These are phyloP conservation scores for Neurospora sp. DNA, from an alignment of 495 filamentous ascomycete genomes.

Conservation along the genomic window DNA sequence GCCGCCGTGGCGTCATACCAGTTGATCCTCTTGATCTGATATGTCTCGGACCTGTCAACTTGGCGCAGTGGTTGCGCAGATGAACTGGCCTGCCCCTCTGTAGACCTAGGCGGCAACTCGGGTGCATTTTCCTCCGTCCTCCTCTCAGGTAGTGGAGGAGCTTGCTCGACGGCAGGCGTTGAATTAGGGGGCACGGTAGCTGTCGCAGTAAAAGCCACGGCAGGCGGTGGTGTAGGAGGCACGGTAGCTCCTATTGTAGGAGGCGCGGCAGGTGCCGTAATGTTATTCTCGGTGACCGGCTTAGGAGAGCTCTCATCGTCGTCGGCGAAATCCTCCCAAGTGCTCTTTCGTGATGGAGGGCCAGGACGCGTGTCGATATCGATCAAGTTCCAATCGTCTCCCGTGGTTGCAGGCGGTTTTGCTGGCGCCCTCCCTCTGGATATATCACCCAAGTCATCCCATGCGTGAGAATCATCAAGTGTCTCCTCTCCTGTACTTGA, in stretches of 20 bases:
- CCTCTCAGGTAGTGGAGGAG: conserved; percentile 2
- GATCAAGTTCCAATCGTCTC: conserved; percentile 40
- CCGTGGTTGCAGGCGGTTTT: conserved; percentile 13
- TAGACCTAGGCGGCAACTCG: conserved; percentile 28
- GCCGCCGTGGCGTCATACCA: conserved; percentile 32
- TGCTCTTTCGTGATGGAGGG: conserved; percentile 25
- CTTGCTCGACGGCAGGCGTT: background rate
- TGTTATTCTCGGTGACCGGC: background rate
- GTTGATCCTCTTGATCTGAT: conserved; percentile 37
- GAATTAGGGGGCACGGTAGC: background rate
- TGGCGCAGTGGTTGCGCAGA: conserved; percentile 29
- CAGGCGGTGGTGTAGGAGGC: background rate
- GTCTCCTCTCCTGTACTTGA: conserved; percentile 18
- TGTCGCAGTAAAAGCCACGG: background rate
- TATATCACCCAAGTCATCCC: conserved; percentile 30
- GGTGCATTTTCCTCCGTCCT: conserved; percentile 17
- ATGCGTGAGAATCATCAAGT: conserved; percentile 31
- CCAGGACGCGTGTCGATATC: conserved; percentile 29
- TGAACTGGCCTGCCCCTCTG: conserved; percentile 12
- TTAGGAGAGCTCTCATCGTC: conserved; percentile 18
- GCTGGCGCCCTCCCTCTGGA: conserved; percentile 25
- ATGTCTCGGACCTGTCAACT: conserved; percentile 33
- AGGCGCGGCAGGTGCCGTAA: background rate
- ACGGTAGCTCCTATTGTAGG: background rate
- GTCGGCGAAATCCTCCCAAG: conserved; percentile 30